Conservation (phyloP, 2,329 filamentous ascomycete species). For the Fusarium buharicum region DNA sequence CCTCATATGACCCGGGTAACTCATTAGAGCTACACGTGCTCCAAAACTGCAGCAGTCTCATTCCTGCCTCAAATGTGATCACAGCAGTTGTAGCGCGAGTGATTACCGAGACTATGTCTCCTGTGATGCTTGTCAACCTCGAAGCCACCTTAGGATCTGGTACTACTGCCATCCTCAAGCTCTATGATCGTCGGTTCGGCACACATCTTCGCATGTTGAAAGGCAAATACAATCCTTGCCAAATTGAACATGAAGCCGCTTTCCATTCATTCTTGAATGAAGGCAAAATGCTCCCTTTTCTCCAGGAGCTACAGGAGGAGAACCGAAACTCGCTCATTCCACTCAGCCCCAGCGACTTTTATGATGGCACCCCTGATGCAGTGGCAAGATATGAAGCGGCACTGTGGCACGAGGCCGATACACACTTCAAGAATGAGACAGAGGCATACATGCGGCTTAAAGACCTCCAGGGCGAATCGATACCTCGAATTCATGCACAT, state of each 20-base stretch:
- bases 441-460: slow-evolving; percentile 2
- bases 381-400: slow-evolving; percentile 5
- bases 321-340: not conserved
- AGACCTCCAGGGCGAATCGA: slow-evolving; percentile 1
- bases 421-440: slow-evolving; percentile 1
- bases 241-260: not conserved
- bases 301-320: slow-evolving; percentile 1
- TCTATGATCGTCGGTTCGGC: slow-evolving; percentile 16
- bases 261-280: not conserved
- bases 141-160: too few relatives aligned
- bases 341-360: not conserved
- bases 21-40: too few relatives aligned
- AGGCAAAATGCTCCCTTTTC: not conserved
- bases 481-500: slow-evolving; percentile 6
- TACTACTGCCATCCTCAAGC: slow-evolving; percentile 6
- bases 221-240: not conserved
- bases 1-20: too few relatives aligned
- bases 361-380: not conserved
- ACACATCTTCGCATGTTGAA: not conserved
- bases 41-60: too few relatives aligned
- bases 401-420: not conserved
- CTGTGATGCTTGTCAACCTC: too few relatives aligned
- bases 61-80: too few relatives aligned
- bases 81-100: too few relatives aligned
- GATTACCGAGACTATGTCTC: too few relatives aligned